Conservation (phyloP, 805 yeast genomes). For the Maudiozyma saulgeensis region DNA sequence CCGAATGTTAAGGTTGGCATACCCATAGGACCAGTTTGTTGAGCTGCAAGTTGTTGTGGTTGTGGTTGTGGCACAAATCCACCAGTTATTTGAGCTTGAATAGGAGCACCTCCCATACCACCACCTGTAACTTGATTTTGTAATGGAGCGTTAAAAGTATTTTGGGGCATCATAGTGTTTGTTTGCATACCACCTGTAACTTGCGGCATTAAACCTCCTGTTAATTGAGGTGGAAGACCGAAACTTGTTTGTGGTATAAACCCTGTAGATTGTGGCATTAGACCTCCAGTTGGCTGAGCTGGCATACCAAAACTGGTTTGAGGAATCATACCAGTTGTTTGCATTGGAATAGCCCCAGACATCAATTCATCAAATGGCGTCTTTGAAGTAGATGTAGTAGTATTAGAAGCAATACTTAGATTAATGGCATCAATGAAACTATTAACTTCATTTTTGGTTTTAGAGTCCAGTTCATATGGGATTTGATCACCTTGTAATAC, state of each 20-base stretch:
- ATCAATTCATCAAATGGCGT: slow-evolving; percentile 36
- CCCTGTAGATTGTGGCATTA: slow-evolving; percentile 16
- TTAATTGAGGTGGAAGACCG: slow-evolving; percentile 20
- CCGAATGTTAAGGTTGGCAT: slow-evolving; percentile 34
- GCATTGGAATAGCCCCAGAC: slow-evolving; percentile 19
- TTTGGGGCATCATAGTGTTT: slow-evolving; percentile 34
- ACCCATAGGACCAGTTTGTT: slow-evolving; percentile 31
- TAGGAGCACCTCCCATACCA: slow-evolving; percentile 29
- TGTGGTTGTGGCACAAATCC: slow-evolving; percentile 31
- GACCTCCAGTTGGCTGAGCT: slow-evolving; percentile 17
- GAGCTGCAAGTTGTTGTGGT: slow-evolving; percentile 36
- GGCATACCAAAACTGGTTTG: slow-evolving; percentile 28
- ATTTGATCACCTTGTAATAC: slow-evolving; percentile 69
- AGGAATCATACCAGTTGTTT: slow-evolving; percentile 33
- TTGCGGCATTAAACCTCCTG: slow-evolving; percentile 25
- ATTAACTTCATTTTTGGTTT: slow-evolving; percentile 71
- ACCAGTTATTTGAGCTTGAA: slow-evolving; percentile 32
- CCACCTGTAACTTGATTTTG: slow-evolving; percentile 35
- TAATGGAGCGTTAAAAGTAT: slow-evolving; percentile 30
- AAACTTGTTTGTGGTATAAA: slow-evolving; percentile 29
- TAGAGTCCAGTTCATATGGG: slow-evolving; percentile 63
- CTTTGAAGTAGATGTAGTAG: slow-evolving; percentile 11
- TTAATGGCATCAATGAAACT: slow-evolving; percentile 85
- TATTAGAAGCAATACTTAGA: slow-evolving; percentile 56
- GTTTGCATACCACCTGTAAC: slow-evolving; percentile 31